Evolutionary conservation across 768 basidiomycete genomes (phyloP).

Genomic region (Suillus lakei): DNA sequence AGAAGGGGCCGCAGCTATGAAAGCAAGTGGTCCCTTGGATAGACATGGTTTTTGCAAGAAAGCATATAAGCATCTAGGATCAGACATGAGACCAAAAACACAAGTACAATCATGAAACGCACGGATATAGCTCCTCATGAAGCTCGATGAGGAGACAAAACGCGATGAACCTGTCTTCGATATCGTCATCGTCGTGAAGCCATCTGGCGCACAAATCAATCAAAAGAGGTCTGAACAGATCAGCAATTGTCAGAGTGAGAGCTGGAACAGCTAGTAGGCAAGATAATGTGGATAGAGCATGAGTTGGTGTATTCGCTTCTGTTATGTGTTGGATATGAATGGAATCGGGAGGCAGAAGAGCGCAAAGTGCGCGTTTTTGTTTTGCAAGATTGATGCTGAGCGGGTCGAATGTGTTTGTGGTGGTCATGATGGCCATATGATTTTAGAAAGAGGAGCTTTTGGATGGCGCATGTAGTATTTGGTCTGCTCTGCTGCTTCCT

Average conservation of each 20-base stretch:
- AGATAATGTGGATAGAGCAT: conserved; percentile 62
- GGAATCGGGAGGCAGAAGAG: conserved; percentile 47
- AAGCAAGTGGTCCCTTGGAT: conserved; percentile 59
- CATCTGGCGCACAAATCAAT: conserved; percentile 83
- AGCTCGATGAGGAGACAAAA: conserved; percentile 68
- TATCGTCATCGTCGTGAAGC: conserved; percentile 58
- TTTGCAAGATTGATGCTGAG: conserved; percentile 59
- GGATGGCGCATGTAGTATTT: neutral
- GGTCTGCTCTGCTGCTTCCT: neutral
- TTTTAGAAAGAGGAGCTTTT: neutral
- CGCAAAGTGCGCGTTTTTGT: conserved; percentile 55
- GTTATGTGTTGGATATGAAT: conserved; percentile 43
- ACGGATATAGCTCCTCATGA: conserved; percentile 77
- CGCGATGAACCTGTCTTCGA: conserved; percentile 58
- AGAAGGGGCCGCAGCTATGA: conserved; percentile 37
- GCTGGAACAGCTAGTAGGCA: conserved; percentile 61
- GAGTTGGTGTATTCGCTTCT: conserved; percentile 41
- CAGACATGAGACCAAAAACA: conserved; percentile 9
- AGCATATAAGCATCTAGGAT: conserved; percentile 56
- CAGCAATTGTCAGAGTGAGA: conserved; percentile 65
- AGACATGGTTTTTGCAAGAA: conserved; percentile 50
- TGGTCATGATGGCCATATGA: neutral
- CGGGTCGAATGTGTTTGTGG: conserved; percentile 50
- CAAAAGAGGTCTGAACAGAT: conserved; percentile 75
- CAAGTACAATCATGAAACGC: conserved; percentile 33